Conservation (phyloP, 352 stramenopile species). For the Detonula confervacea region DNA sequence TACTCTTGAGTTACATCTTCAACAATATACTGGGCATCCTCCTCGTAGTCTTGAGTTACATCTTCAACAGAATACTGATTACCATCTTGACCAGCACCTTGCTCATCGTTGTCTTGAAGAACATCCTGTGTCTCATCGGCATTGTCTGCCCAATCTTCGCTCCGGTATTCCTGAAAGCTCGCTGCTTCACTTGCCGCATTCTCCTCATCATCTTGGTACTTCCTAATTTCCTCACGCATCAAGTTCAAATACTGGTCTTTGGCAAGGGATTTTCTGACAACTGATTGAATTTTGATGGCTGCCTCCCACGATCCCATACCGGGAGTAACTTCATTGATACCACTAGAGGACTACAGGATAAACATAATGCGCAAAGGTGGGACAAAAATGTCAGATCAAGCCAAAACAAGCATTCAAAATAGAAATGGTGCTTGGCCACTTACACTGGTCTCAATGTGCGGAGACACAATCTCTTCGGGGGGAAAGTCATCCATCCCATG, state of each 20-base stretch:
- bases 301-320: conserved; percentile 15
- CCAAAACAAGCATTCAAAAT: neutral
- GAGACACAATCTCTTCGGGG: neutral
- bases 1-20: too few species aligned
- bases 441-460: neutral
- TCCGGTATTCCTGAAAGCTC: too few species aligned
- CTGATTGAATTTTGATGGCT: conserved; percentile 7
- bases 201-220: conserved; percentile 6
- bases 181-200: neutral
- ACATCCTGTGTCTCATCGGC: too few species aligned
- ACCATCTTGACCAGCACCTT: too few species aligned
- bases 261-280: neutral
- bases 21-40: too few species aligned
- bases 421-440: neutral
- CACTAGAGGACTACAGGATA: conserved; percentile 2
- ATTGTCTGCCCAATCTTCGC: neutral
- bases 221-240: neutral
- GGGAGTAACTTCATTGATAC: conserved; percentile 8
- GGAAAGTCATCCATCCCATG: neutral
- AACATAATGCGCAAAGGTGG: neutral
- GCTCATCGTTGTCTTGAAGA: too few species aligned
- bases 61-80: too few species aligned
- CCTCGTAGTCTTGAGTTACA: neutral
- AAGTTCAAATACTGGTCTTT: conserved; percentile 1
- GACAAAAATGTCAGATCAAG: conserved; percentile 12